Percentiles rank a stretch among this genome's conserved stretches.
phyloP scores from a whole-genome alignment of 2,329 filamentous ascomycete species.

The Magnaporthiopsis incrustans region DNA sequence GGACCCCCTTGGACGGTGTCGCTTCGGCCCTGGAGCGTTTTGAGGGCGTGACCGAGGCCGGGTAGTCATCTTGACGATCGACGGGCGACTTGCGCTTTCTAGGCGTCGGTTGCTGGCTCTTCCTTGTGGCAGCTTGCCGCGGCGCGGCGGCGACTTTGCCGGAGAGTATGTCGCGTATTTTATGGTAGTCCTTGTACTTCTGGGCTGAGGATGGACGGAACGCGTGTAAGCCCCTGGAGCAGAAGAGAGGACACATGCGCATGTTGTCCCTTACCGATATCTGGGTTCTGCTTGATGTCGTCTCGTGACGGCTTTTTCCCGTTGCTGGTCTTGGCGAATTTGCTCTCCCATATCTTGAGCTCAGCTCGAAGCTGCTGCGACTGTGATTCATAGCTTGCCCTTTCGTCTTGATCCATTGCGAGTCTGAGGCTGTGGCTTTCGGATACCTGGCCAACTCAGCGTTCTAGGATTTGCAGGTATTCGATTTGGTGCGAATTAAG shows the following conservation, averaged over 20 bases:
- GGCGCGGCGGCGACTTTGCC: slow-evolving; percentile 38
- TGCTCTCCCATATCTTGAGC: slow-evolving; percentile 66
- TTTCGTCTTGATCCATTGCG: slow-evolving; percentile 39
- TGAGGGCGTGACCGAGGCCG: slow-evolving; percentile 32
- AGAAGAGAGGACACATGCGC: background rate
- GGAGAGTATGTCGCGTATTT: slow-evolving; percentile 49
- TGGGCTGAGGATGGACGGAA: slow-evolving; percentile 37
- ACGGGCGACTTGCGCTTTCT: slow-evolving; percentile 33
- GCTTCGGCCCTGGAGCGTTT: slow-evolving; percentile 40
- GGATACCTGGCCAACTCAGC: background rate
- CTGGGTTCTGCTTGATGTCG: slow-evolving; percentile 68
- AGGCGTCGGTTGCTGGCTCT: slow-evolving; percentile 24
- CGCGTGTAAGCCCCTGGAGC: background rate
- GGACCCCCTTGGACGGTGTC: slow-evolving; percentile 38
- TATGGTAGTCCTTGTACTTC: slow-evolving; percentile 73
- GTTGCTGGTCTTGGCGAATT: slow-evolving; percentile 52
- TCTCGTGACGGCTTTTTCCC: slow-evolving; percentile 63
- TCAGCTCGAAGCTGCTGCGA: slow-evolving; percentile 54
- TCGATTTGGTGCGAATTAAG: background rate
- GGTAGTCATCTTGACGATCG: slow-evolving; percentile 13
- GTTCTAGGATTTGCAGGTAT: background rate
- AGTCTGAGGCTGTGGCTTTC: background rate
- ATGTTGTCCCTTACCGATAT: slow-evolving; percentile 52
- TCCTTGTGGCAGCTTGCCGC: slow-evolving; percentile 11
- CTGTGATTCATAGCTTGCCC: slow-evolving; percentile 37